Percentiles rank a stretch among this genome's conserved stretches.
Conservation (phyloP, 768 basidiomycete genomes). For the Tephrocybe sp. region DNA sequence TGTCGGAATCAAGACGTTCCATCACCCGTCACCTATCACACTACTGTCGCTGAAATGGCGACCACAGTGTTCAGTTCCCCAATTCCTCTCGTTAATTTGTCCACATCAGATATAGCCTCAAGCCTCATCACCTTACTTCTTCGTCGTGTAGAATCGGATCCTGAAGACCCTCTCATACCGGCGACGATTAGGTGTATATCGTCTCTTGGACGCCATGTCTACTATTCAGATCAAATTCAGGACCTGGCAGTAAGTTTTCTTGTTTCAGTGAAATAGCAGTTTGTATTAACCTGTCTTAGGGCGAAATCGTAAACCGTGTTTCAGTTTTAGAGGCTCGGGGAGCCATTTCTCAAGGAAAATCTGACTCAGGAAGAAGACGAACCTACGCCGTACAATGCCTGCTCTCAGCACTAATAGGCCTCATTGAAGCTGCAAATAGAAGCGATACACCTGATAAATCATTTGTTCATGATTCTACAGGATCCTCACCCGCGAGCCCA, state of each 20-base stretch:
- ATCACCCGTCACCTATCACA: constrained; percentile 47
- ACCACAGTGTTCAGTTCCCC: constrained; percentile 80
- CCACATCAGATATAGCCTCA: constrained; percentile 84
- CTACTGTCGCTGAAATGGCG: constrained; percentile 72
- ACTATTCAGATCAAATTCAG: constrained; percentile 95
- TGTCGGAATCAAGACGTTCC: constrained; percentile 57
- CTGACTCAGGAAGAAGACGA: constrained; percentile 36
- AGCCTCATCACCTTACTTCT: constrained; percentile 74
- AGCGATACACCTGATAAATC: constrained; percentile 29
- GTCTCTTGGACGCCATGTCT: constrained; percentile 86
- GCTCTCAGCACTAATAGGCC: constrained; percentile 64
- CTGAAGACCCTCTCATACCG: constrained; percentile 63
- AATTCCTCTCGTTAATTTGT: constrained; percentile 82
- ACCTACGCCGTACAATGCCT: constrained; percentile 69
- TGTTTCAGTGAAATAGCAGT: background rate
- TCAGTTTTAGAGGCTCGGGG: constrained; percentile 68
- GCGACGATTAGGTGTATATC: constrained; percentile 73
- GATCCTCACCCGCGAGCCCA: constrained; percentile 22
- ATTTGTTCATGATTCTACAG: constrained; percentile 8
- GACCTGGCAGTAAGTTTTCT: constrained; percentile 63
- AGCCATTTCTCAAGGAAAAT: constrained; percentile 36
- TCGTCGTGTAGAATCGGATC: constrained; percentile 60
- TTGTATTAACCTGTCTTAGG: constrained; percentile 29
- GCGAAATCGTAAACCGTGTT: constrained; percentile 76
- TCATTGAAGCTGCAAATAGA: constrained; percentile 62